phyloP scores from a whole-genome alignment of 805 yeast species.

The Candida sakaeoensis region DNA sequence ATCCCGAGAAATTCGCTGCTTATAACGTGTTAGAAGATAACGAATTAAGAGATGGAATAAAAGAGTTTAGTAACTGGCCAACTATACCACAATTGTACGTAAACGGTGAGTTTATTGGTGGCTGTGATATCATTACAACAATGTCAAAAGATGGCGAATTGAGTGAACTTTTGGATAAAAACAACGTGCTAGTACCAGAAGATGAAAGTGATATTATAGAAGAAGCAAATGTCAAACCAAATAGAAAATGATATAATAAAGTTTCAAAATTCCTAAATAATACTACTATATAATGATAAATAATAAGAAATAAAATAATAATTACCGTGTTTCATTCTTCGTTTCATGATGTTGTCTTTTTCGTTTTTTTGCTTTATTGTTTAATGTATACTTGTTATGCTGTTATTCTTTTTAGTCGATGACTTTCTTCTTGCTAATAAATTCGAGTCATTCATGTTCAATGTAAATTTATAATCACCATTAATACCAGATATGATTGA shows the following conservation, averaged over 20 bases:
- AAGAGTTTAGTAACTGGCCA: conserved; percentile 96
- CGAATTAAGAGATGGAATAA: conserved; percentile 91
- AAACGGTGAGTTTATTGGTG: conserved; percentile 89
- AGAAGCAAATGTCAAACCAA: conserved; percentile 34
- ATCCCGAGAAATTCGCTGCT: conserved; percentile 94
- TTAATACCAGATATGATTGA: conserved; percentile 36
- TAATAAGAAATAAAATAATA: background rate
- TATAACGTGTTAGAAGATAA: conserved; percentile 93
- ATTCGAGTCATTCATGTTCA: conserved; percentile 62
- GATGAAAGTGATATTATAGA: conserved; percentile 36
- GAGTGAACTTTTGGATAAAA: conserved; percentile 74
- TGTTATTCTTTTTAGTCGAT: conserved; percentile 14
- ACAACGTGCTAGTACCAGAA: conserved; percentile 75
- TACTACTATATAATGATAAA: background rate
- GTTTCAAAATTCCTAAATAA: background rate
- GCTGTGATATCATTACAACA: conserved; percentile 89
- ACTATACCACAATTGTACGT: conserved; percentile 96
- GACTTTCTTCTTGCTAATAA: conserved; percentile 54
- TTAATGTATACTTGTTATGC: conserved; percentile 1
- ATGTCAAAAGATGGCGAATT: conserved; percentile 94
- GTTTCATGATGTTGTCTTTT: too few relatives aligned
- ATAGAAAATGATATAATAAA: conserved; percentile 1
- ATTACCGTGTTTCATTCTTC: too few relatives aligned
- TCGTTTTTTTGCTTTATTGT: background rate
- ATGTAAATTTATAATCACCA: conserved; percentile 49